phyloP scores from a whole-genome alignment of 768 basidiomycete species.

The Tulasnella calospora region DNA sequence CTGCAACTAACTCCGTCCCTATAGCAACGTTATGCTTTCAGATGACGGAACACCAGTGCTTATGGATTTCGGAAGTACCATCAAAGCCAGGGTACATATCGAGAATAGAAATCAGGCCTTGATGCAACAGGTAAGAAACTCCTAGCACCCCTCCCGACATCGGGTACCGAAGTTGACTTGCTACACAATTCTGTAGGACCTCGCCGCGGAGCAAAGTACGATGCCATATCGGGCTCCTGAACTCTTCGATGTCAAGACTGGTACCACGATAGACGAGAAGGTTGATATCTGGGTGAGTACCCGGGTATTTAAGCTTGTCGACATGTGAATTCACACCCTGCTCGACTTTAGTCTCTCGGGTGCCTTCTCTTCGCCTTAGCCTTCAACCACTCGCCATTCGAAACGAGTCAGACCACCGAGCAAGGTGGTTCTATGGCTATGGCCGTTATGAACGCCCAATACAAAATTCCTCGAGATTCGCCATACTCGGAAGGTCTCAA shows the following conservation, averaged over 20 bases:
- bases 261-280: constrained; percentile 79
- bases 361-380: constrained; percentile 93
- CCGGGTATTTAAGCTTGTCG: neutral
- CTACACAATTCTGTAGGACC: constrained; percentile 51
- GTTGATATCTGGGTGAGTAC: constrained; percentile 88
- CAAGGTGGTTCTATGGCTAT: constrained; percentile 97
- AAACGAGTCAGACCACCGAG: constrained; percentile 83
- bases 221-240: constrained; percentile 99
- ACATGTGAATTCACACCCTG: neutral
- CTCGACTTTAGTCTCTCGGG: constrained; percentile 71
- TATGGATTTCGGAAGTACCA: constrained; percentile 96
- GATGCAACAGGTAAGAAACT: constrained; percentile 72
- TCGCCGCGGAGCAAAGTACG: constrained; percentile 95
- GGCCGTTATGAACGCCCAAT: constrained; percentile 92
- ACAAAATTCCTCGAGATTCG: constrained; percentile 73
- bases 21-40: constrained; percentile 92
- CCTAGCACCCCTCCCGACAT: neutral
- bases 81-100: constrained; percentile 78
- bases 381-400: constrained; percentile 94
- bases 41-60: constrained; percentile 89
- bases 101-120: constrained; percentile 82
- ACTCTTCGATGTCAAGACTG: constrained; percentile 95
- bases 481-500: constrained; percentile 82
- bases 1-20: neutral
- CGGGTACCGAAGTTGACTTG: neutral